A percentile compares a stretch with the other conserved stretches of the same genome.
phyloP scores from a whole-genome alignment of 208 protist genomes.

The Jaenimonas drosophilae region DNA sequence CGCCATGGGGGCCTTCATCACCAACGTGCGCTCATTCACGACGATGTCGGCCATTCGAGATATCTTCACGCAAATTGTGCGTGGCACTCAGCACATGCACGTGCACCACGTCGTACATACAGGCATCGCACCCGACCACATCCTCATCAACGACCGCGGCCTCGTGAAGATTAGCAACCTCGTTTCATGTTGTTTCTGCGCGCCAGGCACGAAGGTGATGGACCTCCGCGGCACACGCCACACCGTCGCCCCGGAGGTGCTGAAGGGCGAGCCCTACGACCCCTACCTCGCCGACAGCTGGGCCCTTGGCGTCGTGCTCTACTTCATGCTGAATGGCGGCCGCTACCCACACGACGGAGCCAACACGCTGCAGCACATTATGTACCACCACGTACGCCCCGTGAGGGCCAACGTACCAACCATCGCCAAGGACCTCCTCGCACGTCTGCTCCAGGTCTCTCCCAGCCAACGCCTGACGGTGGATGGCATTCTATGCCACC shows the following conservation, averaged over 20 bases:
- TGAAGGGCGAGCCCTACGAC: constrained; percentile 54
- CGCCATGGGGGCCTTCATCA: not conserved
- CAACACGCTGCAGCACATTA: constrained; percentile 79
- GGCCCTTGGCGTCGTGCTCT: constrained; percentile 75
- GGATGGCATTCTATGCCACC: constrained; percentile 48
- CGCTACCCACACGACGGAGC: constrained; percentile 83
- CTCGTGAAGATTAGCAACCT: constrained; percentile 66
- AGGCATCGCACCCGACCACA: constrained; percentile 78
- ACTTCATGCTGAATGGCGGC: constrained; percentile 81
- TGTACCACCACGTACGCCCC: constrained; percentile 46
- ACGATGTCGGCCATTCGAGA: constrained; percentile 11
- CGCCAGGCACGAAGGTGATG: constrained; percentile 23
- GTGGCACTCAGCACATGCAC: constrained; percentile 66
- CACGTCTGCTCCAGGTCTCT: constrained; percentile 35
- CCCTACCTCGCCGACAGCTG: constrained; percentile 73
- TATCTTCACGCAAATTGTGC: constrained; percentile 63
- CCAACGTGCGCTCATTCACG: not conserved
- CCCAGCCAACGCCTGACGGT: constrained; percentile 53
- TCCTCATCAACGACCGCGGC: constrained; percentile 57
- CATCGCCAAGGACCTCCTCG: constrained; percentile 43
- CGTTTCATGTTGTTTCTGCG: constrained; percentile 50
- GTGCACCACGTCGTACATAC: constrained; percentile 59
- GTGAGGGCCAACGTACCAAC: constrained; percentile 24
- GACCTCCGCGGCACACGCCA: constrained; percentile 71
- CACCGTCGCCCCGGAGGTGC: constrained; percentile 79